Percentiles rank a stretch among this genome's conserved stretches.
Evolutionary conservation across 2,329 filamentous ascomycete genomes (phyloP).

Genomic region (Hymenoscyphus repandus): DNA sequence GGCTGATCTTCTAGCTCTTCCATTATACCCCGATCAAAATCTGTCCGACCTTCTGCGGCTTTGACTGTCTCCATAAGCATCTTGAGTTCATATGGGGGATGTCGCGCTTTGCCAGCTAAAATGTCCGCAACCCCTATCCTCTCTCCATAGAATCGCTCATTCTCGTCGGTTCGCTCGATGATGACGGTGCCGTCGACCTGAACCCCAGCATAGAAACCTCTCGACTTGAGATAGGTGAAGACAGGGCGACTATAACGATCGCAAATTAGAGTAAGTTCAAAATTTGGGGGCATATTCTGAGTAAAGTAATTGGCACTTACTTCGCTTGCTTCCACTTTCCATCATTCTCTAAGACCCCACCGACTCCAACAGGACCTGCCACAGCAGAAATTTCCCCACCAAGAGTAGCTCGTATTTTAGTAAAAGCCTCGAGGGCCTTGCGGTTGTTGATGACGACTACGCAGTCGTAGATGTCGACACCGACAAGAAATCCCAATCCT

Average conservation of each 20-base stretch:
- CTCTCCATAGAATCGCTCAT: slow-evolving; percentile 77
- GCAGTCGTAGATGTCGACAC: slow-evolving; percentile 94
- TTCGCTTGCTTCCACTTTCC: slow-evolving; percentile 50
- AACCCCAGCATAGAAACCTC: slow-evolving; percentile 82
- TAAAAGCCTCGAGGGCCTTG: slow-evolving; percentile 78
- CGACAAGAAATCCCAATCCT: slow-evolving; percentile 82
- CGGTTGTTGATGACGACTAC: slow-evolving; percentile 88
- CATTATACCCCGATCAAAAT: slow-evolving; percentile 65
- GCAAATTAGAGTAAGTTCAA: slow-evolving; percentile 7
- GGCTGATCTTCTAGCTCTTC: slow-evolving; percentile 58
- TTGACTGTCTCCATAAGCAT: slow-evolving; percentile 67
- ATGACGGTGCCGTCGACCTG: slow-evolving; percentile 84
- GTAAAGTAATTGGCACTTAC: slow-evolving; percentile 31
- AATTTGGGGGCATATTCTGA: neutral
- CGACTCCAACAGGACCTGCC: slow-evolving; percentile 72
- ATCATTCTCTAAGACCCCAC: slow-evolving; percentile 41
- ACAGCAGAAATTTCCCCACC: slow-evolving; percentile 75
- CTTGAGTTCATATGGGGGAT: slow-evolving; percentile 36
- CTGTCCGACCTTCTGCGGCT: slow-evolving; percentile 75
- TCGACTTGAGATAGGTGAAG: slow-evolving; percentile 83
- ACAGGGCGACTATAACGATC: slow-evolving; percentile 43
- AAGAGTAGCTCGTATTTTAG: slow-evolving; percentile 70
- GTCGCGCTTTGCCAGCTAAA: slow-evolving; percentile 35
- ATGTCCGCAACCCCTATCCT: slow-evolving; percentile 58
- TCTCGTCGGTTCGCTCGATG: slow-evolving; percentile 82